A percentile compares a stretch with the other conserved stretches of the same genome.
Evolutionary conservation across 177 flowering plant genomes (phyloP).

Genomic region (Tripterygium wilfordii): DNA sequence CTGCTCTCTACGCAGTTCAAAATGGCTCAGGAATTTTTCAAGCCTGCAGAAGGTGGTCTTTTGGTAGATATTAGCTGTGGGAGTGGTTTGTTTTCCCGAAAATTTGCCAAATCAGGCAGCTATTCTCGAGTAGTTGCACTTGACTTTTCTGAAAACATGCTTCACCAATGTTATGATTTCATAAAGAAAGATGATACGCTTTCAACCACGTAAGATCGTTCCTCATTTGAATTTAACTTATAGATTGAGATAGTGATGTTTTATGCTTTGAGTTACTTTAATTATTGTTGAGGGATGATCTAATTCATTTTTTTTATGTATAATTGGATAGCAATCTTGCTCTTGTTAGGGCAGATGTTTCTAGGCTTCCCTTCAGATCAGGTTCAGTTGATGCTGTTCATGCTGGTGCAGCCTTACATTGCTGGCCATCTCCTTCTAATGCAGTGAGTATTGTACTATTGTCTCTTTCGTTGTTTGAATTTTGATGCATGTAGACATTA

Average conservation of each 20-base stretch:
- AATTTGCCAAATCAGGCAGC: constrained; percentile 71
- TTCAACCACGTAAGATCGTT: constrained; percentile 37
- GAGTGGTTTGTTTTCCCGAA: constrained; percentile 90
- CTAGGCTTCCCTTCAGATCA: constrained; percentile 89
- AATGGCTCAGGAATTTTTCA: constrained; percentile 92
- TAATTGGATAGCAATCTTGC: constrained; percentile 70
- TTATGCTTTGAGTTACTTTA: not conserved
- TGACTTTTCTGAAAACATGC: constrained; percentile 96
- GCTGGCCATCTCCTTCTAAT: constrained; percentile 98
- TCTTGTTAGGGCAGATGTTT: constrained; percentile 92
- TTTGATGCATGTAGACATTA: not conserved
- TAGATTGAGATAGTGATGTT: not conserved
- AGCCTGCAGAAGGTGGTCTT: constrained; percentile 76
- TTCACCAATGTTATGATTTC: constrained; percentile 84
- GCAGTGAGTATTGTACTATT: constrained; percentile 50
- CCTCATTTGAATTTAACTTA: not conserved
- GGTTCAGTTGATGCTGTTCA: constrained; percentile 93
- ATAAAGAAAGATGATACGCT: constrained; percentile 47
- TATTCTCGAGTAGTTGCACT: constrained; percentile 80
- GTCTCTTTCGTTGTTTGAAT: not conserved
- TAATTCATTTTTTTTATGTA: constrained; percentile 14
- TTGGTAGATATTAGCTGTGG: constrained; percentile 98
- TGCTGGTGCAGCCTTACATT: constrained; percentile 98
- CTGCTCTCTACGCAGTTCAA: constrained; percentile 53
- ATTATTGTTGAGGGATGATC: not conserved